These are phyloP conservation scores for Rhinocladiella similis DNA, from an alignment of 2,329 filamentous ascomycete species.

Conservation along the genomic window DNA sequence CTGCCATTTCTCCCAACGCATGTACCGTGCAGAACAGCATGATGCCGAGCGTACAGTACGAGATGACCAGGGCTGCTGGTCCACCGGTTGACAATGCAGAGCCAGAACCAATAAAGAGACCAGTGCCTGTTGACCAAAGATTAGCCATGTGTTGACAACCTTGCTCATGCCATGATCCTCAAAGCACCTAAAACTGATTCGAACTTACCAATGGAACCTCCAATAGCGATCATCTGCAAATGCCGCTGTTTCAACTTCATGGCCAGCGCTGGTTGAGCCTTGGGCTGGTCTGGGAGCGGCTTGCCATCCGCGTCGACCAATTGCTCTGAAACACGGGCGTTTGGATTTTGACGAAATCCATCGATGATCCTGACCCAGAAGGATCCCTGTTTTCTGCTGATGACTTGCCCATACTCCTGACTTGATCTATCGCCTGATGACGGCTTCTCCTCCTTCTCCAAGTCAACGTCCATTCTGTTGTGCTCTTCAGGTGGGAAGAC, in stretches of 20 bases:
- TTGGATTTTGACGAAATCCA: slow-evolving; percentile 47
- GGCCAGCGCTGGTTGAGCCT: slow-evolving; percentile 71
- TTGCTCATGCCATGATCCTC: too few relatives aligned
- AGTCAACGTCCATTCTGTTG: too few relatives aligned
- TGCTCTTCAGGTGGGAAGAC: too few relatives aligned
- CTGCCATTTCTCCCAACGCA: slow-evolving; percentile 85
- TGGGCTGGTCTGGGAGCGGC: slow-evolving; percentile 62
- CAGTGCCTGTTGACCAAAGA: slow-evolving; percentile 48
- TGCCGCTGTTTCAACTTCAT: slow-evolving; percentile 80
- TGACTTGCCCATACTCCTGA: too few relatives aligned
- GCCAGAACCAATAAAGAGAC: slow-evolving; percentile 83
- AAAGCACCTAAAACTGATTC: too few relatives aligned
- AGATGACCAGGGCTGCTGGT: slow-evolving; percentile 73
- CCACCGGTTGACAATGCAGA: slow-evolving; percentile 69
- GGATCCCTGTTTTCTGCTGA: too few relatives aligned
- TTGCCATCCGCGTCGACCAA: slow-evolving; percentile 53
- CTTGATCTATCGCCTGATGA: too few relatives aligned
- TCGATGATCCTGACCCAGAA: slow-evolving; percentile 36
- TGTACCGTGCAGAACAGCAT: slow-evolving; percentile 94
- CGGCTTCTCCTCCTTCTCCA: too few relatives aligned
- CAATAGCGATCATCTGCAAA: slow-evolving; percentile 96
- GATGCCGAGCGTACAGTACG: slow-evolving; percentile 72
- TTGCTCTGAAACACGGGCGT: slow-evolving; percentile 36
- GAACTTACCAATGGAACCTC: slow-evolving; percentile 58
- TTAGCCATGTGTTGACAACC: too few relatives aligned